A percentile compares a stretch with the other conserved stretches of the same genome.
phyloP scores from a whole-genome alignment of 257 asterid species.

The Nicotiana tomentosiformis region DNA sequence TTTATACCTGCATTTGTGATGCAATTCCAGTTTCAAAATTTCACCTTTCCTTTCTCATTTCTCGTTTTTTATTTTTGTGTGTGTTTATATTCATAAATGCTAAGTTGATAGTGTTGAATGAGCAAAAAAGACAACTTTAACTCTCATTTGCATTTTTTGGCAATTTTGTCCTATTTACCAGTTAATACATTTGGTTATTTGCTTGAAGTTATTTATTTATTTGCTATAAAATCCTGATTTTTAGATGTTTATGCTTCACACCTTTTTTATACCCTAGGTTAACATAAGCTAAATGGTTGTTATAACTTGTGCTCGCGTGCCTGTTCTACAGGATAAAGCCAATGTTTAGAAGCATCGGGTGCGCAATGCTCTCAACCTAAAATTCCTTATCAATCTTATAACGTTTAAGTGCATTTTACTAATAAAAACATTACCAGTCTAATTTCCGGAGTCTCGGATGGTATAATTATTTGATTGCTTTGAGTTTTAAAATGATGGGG shows the following conservation, averaged over 20 bases:
- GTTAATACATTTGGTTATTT: not conserved
- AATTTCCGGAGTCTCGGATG: not conserved
- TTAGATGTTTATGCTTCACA: not conserved
- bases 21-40: not conserved
- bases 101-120: not conserved
- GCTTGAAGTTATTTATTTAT: not conserved
- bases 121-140: not conserved
- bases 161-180: not conserved
- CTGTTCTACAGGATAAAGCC: no score
- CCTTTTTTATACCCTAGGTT: not conserved
- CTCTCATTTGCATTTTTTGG: not conserved
- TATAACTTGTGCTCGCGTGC: no score
- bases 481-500: not conserved
- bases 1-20: not conserved
- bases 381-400: not conserved
- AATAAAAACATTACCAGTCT: not conserved
- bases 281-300: not conserved
- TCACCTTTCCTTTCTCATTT: not conserved
- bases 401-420: not conserved
- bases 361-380: no score
- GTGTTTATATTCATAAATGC: not conserved
- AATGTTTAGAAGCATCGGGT: no score
- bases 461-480: conserved; percentile 7
- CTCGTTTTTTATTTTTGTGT: no score
- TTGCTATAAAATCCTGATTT: not conserved